Evolutionary conservation across 2,329 filamentous ascomycete genomes (phyloP).

Genomic region (Colletotrichum orbiculare): DNA sequence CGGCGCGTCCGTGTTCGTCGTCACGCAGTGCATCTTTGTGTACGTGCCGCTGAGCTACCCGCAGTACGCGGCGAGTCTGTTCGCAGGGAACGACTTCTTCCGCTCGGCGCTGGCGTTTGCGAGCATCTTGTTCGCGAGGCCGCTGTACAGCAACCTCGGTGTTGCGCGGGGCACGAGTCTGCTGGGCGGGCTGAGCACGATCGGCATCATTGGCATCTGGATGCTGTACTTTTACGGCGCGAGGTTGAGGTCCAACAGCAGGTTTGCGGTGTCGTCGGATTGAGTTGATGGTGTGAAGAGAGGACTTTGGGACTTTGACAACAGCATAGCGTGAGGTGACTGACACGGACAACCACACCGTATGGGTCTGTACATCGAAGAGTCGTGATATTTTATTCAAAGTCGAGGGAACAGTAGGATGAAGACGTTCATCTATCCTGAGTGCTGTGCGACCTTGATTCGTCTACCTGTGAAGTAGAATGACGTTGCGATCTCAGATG

Average conservation of each 20-base stretch:
- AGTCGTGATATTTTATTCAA: too few relatives aligned
- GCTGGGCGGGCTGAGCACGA: slow-evolving; percentile 64
- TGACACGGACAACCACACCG: too few relatives aligned
- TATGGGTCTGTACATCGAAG: too few relatives aligned
- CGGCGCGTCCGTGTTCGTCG: slow-evolving; percentile 61
- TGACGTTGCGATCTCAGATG: too few relatives aligned
- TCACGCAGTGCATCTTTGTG: slow-evolving; percentile 70
- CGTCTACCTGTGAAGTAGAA: too few relatives aligned
- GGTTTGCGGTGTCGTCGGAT: slow-evolving; percentile 59
- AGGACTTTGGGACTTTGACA: too few relatives aligned
- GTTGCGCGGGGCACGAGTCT: slow-evolving; percentile 67
- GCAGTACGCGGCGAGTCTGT: slow-evolving; percentile 67
- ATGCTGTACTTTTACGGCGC: slow-evolving; percentile 68
- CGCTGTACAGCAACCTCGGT: slow-evolving; percentile 69
- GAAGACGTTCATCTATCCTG: too few relatives aligned
- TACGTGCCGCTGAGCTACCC: slow-evolving; percentile 69
- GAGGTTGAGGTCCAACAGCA: slow-evolving; percentile 64
- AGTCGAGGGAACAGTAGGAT: too few relatives aligned
- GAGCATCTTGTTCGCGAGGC: slow-evolving; percentile 68
- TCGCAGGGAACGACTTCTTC: slow-evolving; percentile 71
- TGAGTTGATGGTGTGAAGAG: not conserved
- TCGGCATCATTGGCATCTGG: slow-evolving; percentile 69
- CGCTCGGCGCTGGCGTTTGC: slow-evolving; percentile 68
- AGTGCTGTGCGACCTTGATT: too few relatives aligned
- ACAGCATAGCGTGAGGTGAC: too few relatives aligned